Base-by-base conservation (phyloP, 1,284 basidiomycete species). In the Trametes pubescens region DNA sequence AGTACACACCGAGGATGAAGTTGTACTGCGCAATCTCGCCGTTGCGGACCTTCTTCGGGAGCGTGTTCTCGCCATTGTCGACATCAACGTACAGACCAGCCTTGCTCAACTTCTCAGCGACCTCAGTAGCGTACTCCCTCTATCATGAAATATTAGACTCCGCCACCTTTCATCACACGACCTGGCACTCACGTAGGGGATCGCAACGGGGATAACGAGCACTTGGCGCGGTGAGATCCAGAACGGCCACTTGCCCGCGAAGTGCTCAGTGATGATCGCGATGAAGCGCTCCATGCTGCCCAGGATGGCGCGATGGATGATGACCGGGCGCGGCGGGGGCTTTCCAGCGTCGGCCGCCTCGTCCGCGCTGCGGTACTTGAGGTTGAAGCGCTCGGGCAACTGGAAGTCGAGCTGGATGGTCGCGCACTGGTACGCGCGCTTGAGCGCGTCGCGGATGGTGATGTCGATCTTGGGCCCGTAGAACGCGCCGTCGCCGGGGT, bases 351-450 rank as follows among this genome's bases (percentile, higher is more conserved):
- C 86, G 18, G 86, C 79, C 21, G 82, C 80, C 63, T 91, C 90
- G 57, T 90, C 89, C 18, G 88, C 85, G 5, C 89, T 89, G 47
- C 95, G 92, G 81, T 96, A 99, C 75, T 92, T 92, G 68, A 99
- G 86, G 79, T 98, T 92, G 85, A 99, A 99, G 55, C 95, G 91
- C 75, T 98, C 92, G n/a, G 98, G 98, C 10, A 99, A 87, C 79
- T 99, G 95, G 88, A 99, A 99, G 82, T 99, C 98, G 69, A 99
- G 93, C 80, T 99, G 94, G 77, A 99, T 99, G 4, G 98, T 99
- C 51, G 96, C 97, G 72, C 98, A 99, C 80, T 99, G 98, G 89
- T 96, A 96, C 38, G 95, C 94, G 54, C 96, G 90, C 65, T 86
- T 89, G 38, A 98, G 83, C 0, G 98, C 97, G 75, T 99, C 98